Conservation (phyloP, 2,329 filamentous ascomycete genomes). For the Paracorniculantispora psalliotae region DNA sequence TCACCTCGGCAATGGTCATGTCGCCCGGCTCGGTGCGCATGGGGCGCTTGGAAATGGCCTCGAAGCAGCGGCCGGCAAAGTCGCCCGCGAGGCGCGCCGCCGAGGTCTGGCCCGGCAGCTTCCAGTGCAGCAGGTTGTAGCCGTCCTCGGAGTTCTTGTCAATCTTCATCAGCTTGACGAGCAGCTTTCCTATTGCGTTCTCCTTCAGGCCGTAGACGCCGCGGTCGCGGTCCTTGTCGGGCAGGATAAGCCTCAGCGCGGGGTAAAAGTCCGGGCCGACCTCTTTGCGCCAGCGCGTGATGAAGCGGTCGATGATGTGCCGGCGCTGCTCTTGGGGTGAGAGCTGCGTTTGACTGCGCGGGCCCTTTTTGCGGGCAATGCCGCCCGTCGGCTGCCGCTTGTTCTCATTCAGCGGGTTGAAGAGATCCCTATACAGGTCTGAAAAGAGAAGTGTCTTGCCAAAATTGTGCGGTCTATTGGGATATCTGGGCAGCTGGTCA, state of each 20-base stretch:
- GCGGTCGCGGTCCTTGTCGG: conserved; percentile 87
- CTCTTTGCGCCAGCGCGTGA: conserved; percentile 78
- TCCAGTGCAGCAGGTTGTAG: conserved; percentile 84
- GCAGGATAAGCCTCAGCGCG: conserved; percentile 83
- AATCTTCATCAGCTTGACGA: conserved; percentile 92
- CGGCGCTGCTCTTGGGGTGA: conserved; percentile 74
- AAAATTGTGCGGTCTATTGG: conserved; percentile 76
- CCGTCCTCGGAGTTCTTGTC: conserved; percentile 87
- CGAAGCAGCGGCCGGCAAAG: conserved; percentile 84
- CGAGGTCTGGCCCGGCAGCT: conserved; percentile 67
- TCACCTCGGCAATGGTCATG: conserved; percentile 87
- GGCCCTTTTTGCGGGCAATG: conserved; percentile 52
- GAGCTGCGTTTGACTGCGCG: conserved; percentile 52
- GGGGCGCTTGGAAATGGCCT: conserved; percentile 78
- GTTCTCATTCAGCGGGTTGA: conserved; percentile 74
- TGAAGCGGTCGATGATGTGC: conserved; percentile 79
- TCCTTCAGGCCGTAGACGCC: conserved; percentile 94
- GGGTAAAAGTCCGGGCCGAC: conserved; percentile 93
- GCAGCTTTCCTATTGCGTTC: conserved; percentile 78
- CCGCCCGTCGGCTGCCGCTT: conserved; percentile 67
- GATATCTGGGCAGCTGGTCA: conserved; percentile 56
- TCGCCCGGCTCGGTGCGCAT: conserved; percentile 68
- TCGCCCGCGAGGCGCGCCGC: conserved; percentile 72
- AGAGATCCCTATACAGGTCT: conserved; percentile 69
- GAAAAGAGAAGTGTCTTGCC: conserved; percentile 77